Percentiles rank a stretch among this genome's conserved stretches.
Evolutionary conservation across 139 green algal species (phyloP).

Genomic region (Chlorokybus atmophyticus): DNA sequence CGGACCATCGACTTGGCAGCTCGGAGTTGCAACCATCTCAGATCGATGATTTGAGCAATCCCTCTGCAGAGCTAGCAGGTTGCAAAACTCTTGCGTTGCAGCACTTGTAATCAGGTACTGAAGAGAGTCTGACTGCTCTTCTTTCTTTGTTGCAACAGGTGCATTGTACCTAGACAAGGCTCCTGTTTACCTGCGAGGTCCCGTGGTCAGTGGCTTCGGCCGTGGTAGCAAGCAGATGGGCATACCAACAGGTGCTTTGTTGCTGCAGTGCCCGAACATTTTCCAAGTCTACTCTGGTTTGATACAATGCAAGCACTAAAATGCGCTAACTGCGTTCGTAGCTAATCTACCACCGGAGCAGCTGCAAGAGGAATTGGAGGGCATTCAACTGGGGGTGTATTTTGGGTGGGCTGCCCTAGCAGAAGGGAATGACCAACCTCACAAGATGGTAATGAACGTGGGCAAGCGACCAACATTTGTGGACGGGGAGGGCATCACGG

Average conservation of each 20-base stretch:
- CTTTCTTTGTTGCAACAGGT: too few relatives aligned
- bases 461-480: constrained; percentile 71
- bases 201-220: constrained; percentile 45
- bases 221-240: constrained; percentile 75
- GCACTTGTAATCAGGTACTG: too few relatives aligned
- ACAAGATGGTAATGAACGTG: constrained; percentile 89
- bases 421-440: constrained; percentile 36
- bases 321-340: too few relatives aligned
- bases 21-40: too few relatives aligned
- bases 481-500: constrained; percentile 29
- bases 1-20: too few relatives aligned
- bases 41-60: too few relatives aligned
- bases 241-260: constrained; percentile 48
- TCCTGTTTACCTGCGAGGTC: constrained; percentile 11
- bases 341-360: constrained; percentile 20
- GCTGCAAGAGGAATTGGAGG: constrained; percentile 37
- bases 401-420: constrained; percentile 53
- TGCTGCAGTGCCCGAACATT: too few relatives aligned
- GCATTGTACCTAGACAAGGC: constrained; percentile 14
- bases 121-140: too few relatives aligned
- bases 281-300: too few relatives aligned
- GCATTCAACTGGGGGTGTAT: constrained; percentile 65
- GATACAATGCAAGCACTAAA: too few relatives aligned
- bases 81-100: too few relatives aligned
- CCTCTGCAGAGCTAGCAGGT: too few relatives aligned